phyloP scores from a whole-genome alignment of 352 stramenopile genomes.

The Pythium grandisporangium region DNA sequence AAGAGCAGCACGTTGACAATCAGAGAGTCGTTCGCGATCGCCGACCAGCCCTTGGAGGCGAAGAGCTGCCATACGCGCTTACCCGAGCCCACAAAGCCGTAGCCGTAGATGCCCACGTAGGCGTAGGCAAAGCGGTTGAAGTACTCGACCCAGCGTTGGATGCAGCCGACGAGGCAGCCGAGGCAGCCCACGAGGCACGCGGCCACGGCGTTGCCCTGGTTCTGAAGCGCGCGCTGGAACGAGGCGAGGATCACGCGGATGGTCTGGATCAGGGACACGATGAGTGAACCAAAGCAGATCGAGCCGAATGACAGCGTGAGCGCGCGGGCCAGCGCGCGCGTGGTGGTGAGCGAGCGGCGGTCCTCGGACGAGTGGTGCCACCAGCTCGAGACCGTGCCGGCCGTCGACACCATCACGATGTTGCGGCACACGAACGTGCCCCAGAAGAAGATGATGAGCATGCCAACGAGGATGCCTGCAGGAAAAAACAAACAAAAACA shows the following conservation, averaged over 20 bases:
- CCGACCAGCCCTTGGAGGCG: conserved; percentile 37
- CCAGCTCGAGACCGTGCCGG: conserved; percentile 83
- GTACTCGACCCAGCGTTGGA: conserved; percentile 58
- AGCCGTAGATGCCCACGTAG: conserved; percentile 68
- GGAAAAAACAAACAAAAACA: conserved; percentile 11
- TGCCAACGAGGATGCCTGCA: conserved; percentile 47
- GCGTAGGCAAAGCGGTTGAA: conserved; percentile 74
- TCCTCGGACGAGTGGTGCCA: conserved; percentile 50
- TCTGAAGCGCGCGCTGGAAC: conserved; percentile 24
- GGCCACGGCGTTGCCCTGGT: conserved; percentile 45
- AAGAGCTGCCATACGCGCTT: conserved; percentile 50
- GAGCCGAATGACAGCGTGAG: conserved; percentile 80
- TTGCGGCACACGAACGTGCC: conserved; percentile 59
- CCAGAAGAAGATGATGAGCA: conserved; percentile 87
- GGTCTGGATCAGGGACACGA: conserved; percentile 62
- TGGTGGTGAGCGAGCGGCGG: conserved; percentile 23
- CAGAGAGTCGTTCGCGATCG: conserved; percentile 65
- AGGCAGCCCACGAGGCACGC: conserved; percentile 34
- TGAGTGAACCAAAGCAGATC: conserved; percentile 78
- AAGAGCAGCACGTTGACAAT: conserved; percentile 52
- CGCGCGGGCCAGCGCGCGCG: conserved; percentile 35
- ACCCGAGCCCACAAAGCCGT: conserved; percentile 37
- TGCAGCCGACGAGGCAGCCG: conserved; percentile 42
- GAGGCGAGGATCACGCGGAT: conserved; percentile 34
- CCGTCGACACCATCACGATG: conserved; percentile 72